Evolutionary conservation across 225 moss, liverwort and hornwort species (phyloP), one percentile per base, ranked within the genome.

Genomic region (Anthoceros angustus): DNA sequence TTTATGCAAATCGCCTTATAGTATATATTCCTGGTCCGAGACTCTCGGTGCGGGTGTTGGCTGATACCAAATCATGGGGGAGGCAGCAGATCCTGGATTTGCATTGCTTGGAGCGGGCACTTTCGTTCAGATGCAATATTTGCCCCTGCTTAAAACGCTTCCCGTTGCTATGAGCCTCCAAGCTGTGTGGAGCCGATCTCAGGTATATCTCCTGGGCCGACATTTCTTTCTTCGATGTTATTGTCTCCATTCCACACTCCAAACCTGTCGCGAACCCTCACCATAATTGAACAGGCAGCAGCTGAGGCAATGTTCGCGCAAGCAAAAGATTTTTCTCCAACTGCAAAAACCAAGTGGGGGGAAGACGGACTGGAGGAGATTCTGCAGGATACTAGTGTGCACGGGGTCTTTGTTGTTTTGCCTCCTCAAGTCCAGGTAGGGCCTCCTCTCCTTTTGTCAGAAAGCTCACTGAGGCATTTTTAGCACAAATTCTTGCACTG

Each of bases 131-230:
- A 65, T 83, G 39, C 91, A 91, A 20, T 91, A 98, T 72, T 67
- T 91, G 16, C 95, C 91, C 38, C 84, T 75, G 64, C 82, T 98
- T 69, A 85, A 76, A 65, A 78, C 79, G 45, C 63, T 98, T 68
- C 49, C 78, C 63, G 72, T 84, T 63, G 49, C 86, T 41, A 70
- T 82, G 61, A 82, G 80, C 39, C 78, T 98, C 42, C 82, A 82
- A 70, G 78, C 73, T 73, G 82, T 98, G 63, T 98, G 95, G 95
- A 98, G 95, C 79, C 86, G 91, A 74, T 88, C 95, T 40, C 81
- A 91, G 95, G 95, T 95, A 75, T 41, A 26, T 41, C 8, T 32
- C 32, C 32, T 32, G 1, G 32, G 32, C 32, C 32, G 32, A 4
- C 6, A 7, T 0, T 40, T 43, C 49, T 18, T 50, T 42, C 42